Percentiles rank a stretch among this genome's conserved stretches.
phyloP scores from a whole-genome alignment of 805 yeast genomes.

The Yarrowia sp. region DNA sequence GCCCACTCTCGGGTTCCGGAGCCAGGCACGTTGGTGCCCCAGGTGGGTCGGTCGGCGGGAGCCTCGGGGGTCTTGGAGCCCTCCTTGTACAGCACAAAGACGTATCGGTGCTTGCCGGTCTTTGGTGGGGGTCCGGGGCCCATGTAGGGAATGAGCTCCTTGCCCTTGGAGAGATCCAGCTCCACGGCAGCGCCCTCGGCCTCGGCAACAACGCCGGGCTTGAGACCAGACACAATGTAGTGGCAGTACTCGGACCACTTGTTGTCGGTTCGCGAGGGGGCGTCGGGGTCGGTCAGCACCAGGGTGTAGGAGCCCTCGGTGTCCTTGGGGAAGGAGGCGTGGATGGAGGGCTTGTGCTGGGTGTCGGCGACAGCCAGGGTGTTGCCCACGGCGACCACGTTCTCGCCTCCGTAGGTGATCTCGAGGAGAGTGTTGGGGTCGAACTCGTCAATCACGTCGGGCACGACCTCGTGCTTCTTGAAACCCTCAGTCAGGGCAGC shows the following conservation, averaged over 20 bases:
- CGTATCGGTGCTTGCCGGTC: slow-evolving; percentile 88
- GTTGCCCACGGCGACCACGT: slow-evolving; percentile 82
- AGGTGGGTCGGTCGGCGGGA: slow-evolving; percentile 66
- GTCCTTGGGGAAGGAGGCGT: slow-evolving; percentile 64
- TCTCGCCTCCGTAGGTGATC: slow-evolving; percentile 64
- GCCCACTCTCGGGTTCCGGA: slow-evolving; percentile 82
- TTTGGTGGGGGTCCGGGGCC: slow-evolving; percentile 93
- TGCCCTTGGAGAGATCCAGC: slow-evolving; percentile 44
- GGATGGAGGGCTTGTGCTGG: slow-evolving; percentile 69
- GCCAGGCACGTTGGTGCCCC: slow-evolving; percentile 89
- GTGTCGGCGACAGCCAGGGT: slow-evolving; percentile 68
- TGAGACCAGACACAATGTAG: slow-evolving; percentile 59
- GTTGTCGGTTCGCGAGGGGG: slow-evolving; percentile 81
- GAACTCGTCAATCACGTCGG: slow-evolving; percentile 53
- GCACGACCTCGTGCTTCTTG: slow-evolving; percentile 53
- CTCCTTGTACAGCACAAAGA: slow-evolving; percentile 75
- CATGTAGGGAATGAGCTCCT: slow-evolving; percentile 56
- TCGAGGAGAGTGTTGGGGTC: slow-evolving; percentile 56
- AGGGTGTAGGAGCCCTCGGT: slow-evolving; percentile 68
- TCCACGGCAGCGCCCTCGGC: slow-evolving; percentile 41
- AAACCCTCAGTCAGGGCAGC: slow-evolving; percentile 51
- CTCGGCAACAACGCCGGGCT: slow-evolving; percentile 47
- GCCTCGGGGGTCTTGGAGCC: slow-evolving; percentile 51
- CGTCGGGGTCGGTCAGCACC: slow-evolving; percentile 91
- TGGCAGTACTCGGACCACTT: slow-evolving; percentile 91